Evolutionary conservation across 2,329 filamentous ascomycete species (phyloP).

Genomic region (Talaromyces sp.): DNA sequence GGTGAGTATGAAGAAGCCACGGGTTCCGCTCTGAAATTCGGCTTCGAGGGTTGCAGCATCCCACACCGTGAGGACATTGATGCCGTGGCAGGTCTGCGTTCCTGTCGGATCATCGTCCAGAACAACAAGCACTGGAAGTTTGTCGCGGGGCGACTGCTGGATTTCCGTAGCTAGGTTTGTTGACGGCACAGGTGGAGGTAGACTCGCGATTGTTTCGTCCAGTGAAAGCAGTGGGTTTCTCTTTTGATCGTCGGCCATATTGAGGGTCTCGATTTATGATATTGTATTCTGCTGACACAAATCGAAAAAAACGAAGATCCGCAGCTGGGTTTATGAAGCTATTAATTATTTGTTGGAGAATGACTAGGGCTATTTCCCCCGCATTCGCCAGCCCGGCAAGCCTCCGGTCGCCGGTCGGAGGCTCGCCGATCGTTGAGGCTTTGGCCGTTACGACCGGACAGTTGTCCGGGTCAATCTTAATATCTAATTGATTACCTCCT

Average conservation of each 20-base stretch:
- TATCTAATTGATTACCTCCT: neutral
- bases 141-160: neutral
- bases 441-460: neutral
- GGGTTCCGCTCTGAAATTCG: conserved; percentile 36
- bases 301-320: neutral
- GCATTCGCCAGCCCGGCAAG: neutral
- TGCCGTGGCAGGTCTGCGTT: conserved; percentile 57
- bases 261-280: neutral
- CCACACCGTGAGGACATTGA: conserved; percentile 52
- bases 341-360: neutral
- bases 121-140: neutral
- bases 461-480: neutral
- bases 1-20: conserved; percentile 56
- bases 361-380: neutral
- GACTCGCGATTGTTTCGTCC: neutral
- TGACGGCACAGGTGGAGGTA: neutral
- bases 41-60: conserved; percentile 37
- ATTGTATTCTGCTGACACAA: neutral
- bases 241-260: neutral
- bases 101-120: conserved; percentile 54
- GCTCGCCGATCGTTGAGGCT: neutral
- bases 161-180: neutral
- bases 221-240: neutral
- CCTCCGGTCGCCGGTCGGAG: neutral
- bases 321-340: neutral